A percentile compares a stretch with the other conserved stretches of the same genome.
Conservation (phyloP, 2,329 filamentous ascomycete genomes). For the Graphilbum sp. region DNA sequence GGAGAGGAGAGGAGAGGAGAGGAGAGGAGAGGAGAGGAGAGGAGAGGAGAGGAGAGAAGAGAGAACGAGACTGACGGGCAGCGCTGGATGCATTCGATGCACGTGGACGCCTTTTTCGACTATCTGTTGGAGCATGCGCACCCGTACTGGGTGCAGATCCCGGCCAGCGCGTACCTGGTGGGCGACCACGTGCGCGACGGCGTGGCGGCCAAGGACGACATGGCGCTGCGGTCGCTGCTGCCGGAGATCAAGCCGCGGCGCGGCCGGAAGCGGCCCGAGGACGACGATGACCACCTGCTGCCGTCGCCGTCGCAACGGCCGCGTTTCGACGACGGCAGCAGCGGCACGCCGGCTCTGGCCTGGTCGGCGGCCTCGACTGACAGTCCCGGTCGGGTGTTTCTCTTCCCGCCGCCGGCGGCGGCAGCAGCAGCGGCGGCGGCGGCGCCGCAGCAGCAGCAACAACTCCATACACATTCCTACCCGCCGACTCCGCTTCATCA, state of each 20-base stretch:
- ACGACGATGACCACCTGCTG: slow-evolving; percentile 26
- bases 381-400: slow-evolving; percentile 10
- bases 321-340: slow-evolving; percentile 24
- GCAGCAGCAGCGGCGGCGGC: no score
- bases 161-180: slow-evolving; percentile 44
- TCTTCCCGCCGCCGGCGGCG: slow-evolving; percentile 17
- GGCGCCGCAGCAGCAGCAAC: no score
- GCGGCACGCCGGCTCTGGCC: slow-evolving; percentile 26
- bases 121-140: slow-evolving; percentile 67
- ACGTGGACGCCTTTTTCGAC: slow-evolving; percentile 88
- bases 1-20: no score
- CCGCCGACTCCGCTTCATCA: background rate
- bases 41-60: no score
- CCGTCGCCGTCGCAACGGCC: slow-evolving; percentile 40
- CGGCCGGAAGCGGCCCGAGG: slow-evolving; percentile 46
- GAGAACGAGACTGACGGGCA: slow-evolving; percentile 21
- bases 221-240: slow-evolving; percentile 68
- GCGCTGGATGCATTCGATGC: slow-evolving; percentile 96
- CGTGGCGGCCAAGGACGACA: slow-evolving; percentile 72
- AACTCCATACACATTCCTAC: background rate
- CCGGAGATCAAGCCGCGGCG: slow-evolving; percentile 55
- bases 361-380: slow-evolving; percentile 33
- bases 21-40: no score
- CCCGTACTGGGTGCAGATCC: slow-evolving; percentile 64
- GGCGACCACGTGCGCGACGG: slow-evolving; percentile 58